These are phyloP conservation scores for Purpureocillium takamizusanense DNA, from an alignment of 2,329 filamentous ascomycete genomes.

Conservation along the genomic window DNA sequence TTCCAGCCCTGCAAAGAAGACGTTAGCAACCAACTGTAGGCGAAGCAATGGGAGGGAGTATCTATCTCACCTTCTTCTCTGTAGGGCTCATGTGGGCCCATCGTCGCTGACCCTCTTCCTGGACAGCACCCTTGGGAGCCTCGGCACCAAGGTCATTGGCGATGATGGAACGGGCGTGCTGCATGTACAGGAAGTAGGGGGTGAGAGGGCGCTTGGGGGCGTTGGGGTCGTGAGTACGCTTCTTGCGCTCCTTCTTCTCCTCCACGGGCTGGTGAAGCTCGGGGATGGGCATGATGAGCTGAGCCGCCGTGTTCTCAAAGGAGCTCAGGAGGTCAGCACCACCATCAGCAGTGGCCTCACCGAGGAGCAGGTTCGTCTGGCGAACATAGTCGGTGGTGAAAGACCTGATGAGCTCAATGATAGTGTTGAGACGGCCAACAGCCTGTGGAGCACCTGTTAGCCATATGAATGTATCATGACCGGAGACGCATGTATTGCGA, in stretches of 20 bases:
- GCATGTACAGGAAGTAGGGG: constrained; percentile 92
- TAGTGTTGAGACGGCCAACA: constrained; percentile 57
- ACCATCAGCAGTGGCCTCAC: constrained; percentile 47
- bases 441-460: constrained; percentile 43
- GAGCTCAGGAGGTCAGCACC: constrained; percentile 35
- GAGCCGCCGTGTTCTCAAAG: constrained; percentile 41
- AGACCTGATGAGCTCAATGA: constrained; percentile 70
- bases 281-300: constrained; percentile 31
- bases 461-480: not conserved
- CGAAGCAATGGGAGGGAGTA: not conserved
- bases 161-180: constrained; percentile 76
- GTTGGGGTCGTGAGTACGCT: constrained; percentile 79
- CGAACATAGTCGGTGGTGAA: constrained; percentile 79
- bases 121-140: constrained; percentile 76
- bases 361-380: constrained; percentile 77
- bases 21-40: not conserved
- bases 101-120: constrained; percentile 75
- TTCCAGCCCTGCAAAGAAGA: constrained; percentile 42
- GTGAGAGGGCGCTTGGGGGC: constrained; percentile 91
- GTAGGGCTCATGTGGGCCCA: constrained; percentile 70
- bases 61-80: constrained; percentile 46
- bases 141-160: constrained; percentile 66
- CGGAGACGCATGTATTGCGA: too few species aligned
- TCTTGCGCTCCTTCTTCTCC: constrained; percentile 84
- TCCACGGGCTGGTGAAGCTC: constrained; percentile 39